Conservation (phyloP, 73 alveolate genomes). For the Paramecium primaurelia region DNA sequence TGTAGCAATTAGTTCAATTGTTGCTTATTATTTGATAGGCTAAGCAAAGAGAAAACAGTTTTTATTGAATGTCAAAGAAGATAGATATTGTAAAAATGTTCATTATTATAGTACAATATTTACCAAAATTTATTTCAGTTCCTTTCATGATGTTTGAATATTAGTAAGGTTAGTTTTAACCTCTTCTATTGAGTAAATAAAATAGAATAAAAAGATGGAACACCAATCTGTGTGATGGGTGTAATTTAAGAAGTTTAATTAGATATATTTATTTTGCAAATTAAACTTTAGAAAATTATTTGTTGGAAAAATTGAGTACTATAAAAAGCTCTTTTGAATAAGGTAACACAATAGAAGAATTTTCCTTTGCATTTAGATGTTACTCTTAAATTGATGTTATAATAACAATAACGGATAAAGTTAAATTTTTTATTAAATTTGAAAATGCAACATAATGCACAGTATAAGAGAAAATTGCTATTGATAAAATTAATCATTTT, state of each 20-base stretch:
- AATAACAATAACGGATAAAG: background rate
- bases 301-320: background rate
- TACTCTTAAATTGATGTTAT: background rate
- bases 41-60: background rate
- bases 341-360: background rate
- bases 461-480: background rate
- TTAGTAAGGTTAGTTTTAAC: background rate
- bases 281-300: background rate
- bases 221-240: background rate
- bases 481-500: background rate
- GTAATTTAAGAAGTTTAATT: background rate
- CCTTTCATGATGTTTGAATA: background rate
- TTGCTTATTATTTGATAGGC: background rate
- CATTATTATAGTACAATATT: background rate
- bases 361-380: background rate
- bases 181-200: background rate
- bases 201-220: background rate
- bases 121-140: background rate
- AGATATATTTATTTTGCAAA: background rate
- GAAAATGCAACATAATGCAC: background rate
- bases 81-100: background rate
- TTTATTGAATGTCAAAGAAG: background rate
- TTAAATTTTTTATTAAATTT: background rate
- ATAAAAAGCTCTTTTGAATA: background rate
- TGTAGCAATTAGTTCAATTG: background rate